phyloP scores from a whole-genome alignment of 1,139 yeast species.

The Hanseniaspora uvarum region DNA sequence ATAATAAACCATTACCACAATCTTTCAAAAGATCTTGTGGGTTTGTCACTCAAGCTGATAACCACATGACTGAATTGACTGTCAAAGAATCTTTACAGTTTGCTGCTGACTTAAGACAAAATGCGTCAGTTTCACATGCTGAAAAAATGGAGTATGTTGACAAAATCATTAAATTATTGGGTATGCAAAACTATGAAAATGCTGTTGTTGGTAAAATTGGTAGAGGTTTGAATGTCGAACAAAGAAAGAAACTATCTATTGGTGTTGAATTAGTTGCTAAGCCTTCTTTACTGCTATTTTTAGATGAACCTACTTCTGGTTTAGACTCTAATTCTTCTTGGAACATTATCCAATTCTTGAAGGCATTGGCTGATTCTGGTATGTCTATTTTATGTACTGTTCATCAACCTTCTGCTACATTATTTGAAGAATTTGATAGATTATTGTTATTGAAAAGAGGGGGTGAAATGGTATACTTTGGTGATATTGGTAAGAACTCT shows the following conservation, averaged over 20 bases:
- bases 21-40: constrained; percentile 55
- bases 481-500: constrained; percentile 52
- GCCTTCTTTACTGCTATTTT: constrained; percentile 42
- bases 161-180: constrained; percentile 44
- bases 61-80: constrained; percentile 48
- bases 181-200: constrained; percentile 52
- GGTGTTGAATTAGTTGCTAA: constrained; percentile 53
- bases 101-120: constrained; percentile 52
- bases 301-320: constrained; percentile 54
- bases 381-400: constrained; percentile 50
- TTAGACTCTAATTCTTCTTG: constrained; percentile 53
- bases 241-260: constrained; percentile 54
- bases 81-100: constrained; percentile 53
- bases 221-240: constrained; percentile 55
- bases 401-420: constrained; percentile 50
- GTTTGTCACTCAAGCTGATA: constrained; percentile 56
- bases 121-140: constrained; percentile 38
- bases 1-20: constrained; percentile 43
- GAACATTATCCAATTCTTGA: constrained; percentile 45
- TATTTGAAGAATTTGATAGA: constrained; percentile 45
- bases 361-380: constrained; percentile 44
- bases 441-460: constrained; percentile 42
- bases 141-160: constrained; percentile 54
- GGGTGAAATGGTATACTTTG: constrained; percentile 58
- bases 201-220: constrained; percentile 50